Conservation (phyloP, 805 yeast genomes). For the Huiozyma sinensis region DNA sequence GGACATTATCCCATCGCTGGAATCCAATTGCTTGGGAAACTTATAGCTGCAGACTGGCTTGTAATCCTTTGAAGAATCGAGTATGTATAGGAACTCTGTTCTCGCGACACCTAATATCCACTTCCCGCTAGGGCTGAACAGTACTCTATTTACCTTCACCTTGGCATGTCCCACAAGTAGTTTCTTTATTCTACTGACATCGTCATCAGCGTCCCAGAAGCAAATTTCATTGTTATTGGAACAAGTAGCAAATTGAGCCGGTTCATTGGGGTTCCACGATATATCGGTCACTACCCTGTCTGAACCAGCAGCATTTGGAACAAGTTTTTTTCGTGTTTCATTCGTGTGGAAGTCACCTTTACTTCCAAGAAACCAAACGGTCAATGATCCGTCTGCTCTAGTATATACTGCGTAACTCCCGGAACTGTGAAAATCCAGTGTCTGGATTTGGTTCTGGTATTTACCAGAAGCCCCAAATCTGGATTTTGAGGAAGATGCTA, state of each 20-base stretch:
- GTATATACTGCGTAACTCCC: conserved; percentile 21
- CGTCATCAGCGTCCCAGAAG: conserved; percentile 13
- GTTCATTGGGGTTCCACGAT: conserved; percentile 19
- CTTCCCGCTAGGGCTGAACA: conserved; percentile 38
- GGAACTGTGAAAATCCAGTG: conserved; percentile 21
- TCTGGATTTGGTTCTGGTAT: conserved; percentile 13
- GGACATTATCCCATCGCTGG: conserved; percentile 21
- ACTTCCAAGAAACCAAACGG: conserved; percentile 14
- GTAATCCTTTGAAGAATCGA: conserved; percentile 27
- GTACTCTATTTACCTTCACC: conserved; percentile 13
- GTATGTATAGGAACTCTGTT: conserved; percentile 29
- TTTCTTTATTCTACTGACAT: conserved; percentile 10
- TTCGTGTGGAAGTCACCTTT: conserved; percentile 1
- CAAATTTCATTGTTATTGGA: conserved; percentile 13
- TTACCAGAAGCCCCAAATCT: conserved; percentile 10
- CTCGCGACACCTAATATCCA: conserved; percentile 36
- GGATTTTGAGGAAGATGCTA: conserved; percentile 12
- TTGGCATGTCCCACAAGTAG: conserved; percentile 6
- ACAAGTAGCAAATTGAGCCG: conserved; percentile 17
- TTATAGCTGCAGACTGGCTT: conserved; percentile 10
- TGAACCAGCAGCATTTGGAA: conserved; percentile 11
- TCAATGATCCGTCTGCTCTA: conserved; percentile 24
- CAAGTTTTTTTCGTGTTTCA: conserved; percentile 7
- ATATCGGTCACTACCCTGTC: conserved; percentile 14
- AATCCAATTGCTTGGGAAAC: conserved; percentile 1